A percentile compares a stretch with the other conserved stretches of the same genome.
Evolutionary conservation across 2,329 filamentous ascomycete genomes (phyloP).

Genomic region (Cryoendolithus antarcticus): DNA sequence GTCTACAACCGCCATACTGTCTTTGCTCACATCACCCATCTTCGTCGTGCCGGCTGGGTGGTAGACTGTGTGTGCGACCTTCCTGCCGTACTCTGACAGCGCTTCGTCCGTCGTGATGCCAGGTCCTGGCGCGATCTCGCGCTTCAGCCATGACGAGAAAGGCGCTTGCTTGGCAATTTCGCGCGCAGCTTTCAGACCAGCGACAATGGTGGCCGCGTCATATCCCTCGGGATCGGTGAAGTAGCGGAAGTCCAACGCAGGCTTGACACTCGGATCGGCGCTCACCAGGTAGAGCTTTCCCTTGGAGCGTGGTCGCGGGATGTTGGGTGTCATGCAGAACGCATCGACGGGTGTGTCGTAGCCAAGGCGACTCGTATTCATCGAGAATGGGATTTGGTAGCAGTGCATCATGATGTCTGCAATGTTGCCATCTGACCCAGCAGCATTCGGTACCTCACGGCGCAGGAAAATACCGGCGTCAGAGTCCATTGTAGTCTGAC

Average conservation of each 20-base stretch:
- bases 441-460: constrained; percentile 58
- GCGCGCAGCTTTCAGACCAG: constrained; percentile 64
- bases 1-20: constrained; percentile 70
- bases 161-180: constrained; percentile 61
- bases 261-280: constrained; percentile 61
- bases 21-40: constrained; percentile 64
- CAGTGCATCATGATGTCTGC: constrained; percentile 94
- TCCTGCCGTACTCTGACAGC: constrained; percentile 67
- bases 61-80: constrained; percentile 77
- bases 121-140: constrained; percentile 67
- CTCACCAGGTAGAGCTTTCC: constrained; percentile 69
- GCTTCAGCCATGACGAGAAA: constrained; percentile 72
- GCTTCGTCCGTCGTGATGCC: constrained; percentile 64
- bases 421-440: constrained; percentile 56
- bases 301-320: constrained; percentile 66
- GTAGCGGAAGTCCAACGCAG: constrained; percentile 76
- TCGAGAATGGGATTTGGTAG: constrained; percentile 85
- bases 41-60: constrained; percentile 81
- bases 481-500: constrained; percentile 83
- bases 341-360: constrained; percentile 60
- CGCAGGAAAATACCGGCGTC: constrained; percentile 82
- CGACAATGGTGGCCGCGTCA: constrained; percentile 71
- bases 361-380: constrained; percentile 68
- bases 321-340: constrained; percentile 90
- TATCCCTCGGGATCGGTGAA: constrained; percentile 79